Conservation (phyloP, 1,284 basidiomycete species). For the Pseudozyma thailandica region DNA sequence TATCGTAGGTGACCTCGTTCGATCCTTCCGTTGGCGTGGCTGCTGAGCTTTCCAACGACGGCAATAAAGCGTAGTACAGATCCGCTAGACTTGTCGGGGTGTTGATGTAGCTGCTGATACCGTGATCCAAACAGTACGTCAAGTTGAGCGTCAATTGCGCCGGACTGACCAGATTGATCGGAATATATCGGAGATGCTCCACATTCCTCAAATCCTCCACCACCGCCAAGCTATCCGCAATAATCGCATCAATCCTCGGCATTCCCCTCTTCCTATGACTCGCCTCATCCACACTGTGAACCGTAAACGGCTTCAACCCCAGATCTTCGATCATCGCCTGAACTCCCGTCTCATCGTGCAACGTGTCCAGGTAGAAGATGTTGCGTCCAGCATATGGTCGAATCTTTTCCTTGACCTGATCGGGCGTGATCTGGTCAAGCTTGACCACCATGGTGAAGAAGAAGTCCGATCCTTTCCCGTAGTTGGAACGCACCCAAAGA, state of each 20-base stretch:
- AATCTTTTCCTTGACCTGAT: conserved; percentile 64
- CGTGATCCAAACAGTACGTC: conserved; percentile 82
- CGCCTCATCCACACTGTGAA: conserved; percentile 81
- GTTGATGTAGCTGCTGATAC: conserved; percentile 88
- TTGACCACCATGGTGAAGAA: conserved; percentile 84
- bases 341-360: conserved; percentile 81
- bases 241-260: conserved; percentile 93
- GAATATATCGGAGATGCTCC: conserved; percentile 95
- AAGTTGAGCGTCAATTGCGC: conserved; percentile 66
- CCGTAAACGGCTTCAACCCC: conserved; percentile 82
- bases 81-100: conserved; percentile 90
- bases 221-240: conserved; percentile 86
- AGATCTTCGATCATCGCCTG: conserved; percentile 82
- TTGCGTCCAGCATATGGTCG: conserved; percentile 63
- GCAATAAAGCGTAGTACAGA: conserved; percentile 88
- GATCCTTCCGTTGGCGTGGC: conserved; percentile 80
- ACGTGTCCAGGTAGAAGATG: conserved; percentile 89
- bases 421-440: conserved; percentile 59
- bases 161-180: conserved; percentile 87
- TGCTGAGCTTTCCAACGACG: conserved; percentile 91
- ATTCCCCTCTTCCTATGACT: conserved; percentile 78
- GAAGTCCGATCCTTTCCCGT: conserved; percentile 90
- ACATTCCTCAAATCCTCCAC: conserved; percentile 90
- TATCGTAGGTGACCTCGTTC: conserved; percentile 87
- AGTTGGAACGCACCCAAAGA: conserved; percentile 96